phyloP scores from a whole-genome alignment of 768 basidiomycete genomes.

The Arthromyces matolae region DNA sequence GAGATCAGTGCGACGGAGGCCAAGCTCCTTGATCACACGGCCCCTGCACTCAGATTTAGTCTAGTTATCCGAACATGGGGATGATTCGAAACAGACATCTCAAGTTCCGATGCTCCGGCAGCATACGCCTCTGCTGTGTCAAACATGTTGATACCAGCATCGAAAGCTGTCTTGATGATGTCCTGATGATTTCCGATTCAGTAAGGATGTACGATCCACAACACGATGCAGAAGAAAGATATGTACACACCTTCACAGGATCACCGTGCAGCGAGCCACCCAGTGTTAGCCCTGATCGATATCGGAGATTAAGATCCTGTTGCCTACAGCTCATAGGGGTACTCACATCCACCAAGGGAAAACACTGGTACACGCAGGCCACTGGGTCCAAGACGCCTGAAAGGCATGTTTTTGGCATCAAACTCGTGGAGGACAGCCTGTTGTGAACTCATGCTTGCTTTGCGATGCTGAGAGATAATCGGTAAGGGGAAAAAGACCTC shows the following conservation, averaged over 20 bases:
- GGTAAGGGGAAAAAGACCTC: neutral
- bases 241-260: slow-evolving; percentile 58
- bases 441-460: slow-evolving; percentile 4
- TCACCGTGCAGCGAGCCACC: slow-evolving; percentile 64
- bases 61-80: neutral
- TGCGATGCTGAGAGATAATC: neutral
- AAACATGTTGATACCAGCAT: slow-evolving; percentile 74
- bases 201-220: neutral
- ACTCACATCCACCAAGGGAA: slow-evolving; percentile 62
- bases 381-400: slow-evolving; percentile 54
- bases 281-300: slow-evolving; percentile 62
- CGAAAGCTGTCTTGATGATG: slow-evolving; percentile 73
- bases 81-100: slow-evolving; percentile 48
- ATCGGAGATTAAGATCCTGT: too few species aligned
- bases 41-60: slow-evolving; percentile 37
- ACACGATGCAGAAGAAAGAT: neutral
- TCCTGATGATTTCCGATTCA: slow-evolving; percentile 41
- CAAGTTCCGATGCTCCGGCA: slow-evolving; percentile 65
- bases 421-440: slow-evolving; percentile 27
- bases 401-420: slow-evolving; percentile 54
- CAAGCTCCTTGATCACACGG: slow-evolving; percentile 70
- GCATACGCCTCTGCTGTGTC: slow-evolving; percentile 68
- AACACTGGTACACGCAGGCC: slow-evolving; percentile 66
- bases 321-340: too few species aligned
- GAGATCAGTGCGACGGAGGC: slow-evolving; percentile 60